Base-by-base conservation (phyloP, 306 rosid species). In the Prunus armeniaca region DNA sequence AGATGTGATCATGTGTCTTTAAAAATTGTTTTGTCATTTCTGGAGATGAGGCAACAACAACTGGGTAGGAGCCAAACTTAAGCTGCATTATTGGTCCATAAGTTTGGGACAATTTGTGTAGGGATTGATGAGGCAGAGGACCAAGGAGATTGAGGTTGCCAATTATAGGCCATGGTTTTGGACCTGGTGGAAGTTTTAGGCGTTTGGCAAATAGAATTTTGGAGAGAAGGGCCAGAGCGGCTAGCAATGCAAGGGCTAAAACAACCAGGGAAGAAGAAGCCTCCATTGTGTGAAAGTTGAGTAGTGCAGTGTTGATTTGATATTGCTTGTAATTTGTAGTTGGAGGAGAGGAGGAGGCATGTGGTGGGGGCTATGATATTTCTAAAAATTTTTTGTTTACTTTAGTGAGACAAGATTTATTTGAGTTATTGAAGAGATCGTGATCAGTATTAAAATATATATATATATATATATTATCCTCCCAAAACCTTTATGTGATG, bases 121-220 rank as follows among this genome's bases (percentile, higher is more conserved):
- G 57, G 34, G 82, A 68, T 25, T 25, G 84, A 46, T 86, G 89
- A 46, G 89, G 85, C 15, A 83, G 83, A 9, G 76, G 69, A 25
- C 85, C 78, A 2, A 86, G 75, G 22, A 72, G 82, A 79, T 83
- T 80, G 12, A 83, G 87, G 61, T 86, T 86, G 24, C 89, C 89
- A 12, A 81, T 81, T 64, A 86, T 63, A 0, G 87, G 89, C 87
- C 87, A 86, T 51, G 85, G 78, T 78, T 86, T 86, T 8, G 89
- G 89, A 77, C 87, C 89, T 5, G 89, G 87, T 54, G 85, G 75
- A 12, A 52, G 69, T 6, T 60, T 74, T 19, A 8, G 28, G 65
- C 3, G 65, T 65, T 65, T 20, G 14, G 66, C 20, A 34, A 65
- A 14, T 25, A 63, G 15, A 6, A 15, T 0, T 24, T 78, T 76